phyloP scores from a whole-genome alignment of 768 basidiomycete genomes.

The Trametes meyenii region DNA sequence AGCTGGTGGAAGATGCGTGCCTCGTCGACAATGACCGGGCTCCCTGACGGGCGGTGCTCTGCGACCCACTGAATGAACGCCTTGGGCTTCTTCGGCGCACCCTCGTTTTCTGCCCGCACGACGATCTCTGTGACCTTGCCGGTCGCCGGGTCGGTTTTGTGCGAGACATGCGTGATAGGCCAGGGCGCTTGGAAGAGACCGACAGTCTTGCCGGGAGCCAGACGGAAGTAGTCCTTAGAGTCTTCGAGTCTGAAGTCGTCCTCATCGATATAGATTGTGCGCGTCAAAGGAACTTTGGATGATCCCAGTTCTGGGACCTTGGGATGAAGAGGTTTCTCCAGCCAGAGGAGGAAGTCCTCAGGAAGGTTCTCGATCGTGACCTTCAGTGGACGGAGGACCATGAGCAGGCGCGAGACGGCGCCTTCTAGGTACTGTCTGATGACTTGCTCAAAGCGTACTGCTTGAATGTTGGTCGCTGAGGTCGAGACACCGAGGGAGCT shows the following conservation, averaged over 20 bases:
- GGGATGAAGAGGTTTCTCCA: conserved; percentile 93
- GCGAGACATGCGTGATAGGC: conserved; percentile 92
- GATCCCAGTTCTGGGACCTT: conserved; percentile 89
- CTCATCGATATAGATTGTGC: conserved; percentile 87
- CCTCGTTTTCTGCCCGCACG: conserved; percentile 73
- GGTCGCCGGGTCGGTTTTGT: conserved; percentile 70
- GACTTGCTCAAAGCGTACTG: conserved; percentile 85
- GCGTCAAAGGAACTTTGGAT: conserved; percentile 82
- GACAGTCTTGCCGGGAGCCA: conserved; percentile 96
- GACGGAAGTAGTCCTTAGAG: conserved; percentile 94
- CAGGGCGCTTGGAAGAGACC: conserved; percentile 92
- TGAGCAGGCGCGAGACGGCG: conserved; percentile 82
- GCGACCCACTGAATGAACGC: conserved; percentile 98
- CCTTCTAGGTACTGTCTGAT: conserved; percentile 90
- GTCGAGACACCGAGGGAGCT: conserved; percentile 94
- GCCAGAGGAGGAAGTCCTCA: conserved; percentile 78
- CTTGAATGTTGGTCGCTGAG: conserved; percentile 79
- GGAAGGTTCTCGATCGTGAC: conserved; percentile 90
- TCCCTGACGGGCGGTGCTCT: conserved; percentile 73
- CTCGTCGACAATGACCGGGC: conserved; percentile 86
- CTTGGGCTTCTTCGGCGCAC: conserved; percentile 76
- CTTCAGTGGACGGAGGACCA: conserved; percentile 90
- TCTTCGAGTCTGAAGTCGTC: conserved; percentile 93
- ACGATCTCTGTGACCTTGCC: conserved; percentile 80
- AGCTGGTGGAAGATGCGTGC: conserved; percentile 90